Percentiles rank a stretch among this genome's conserved stretches.
phyloP scores from a whole-genome alignment of 441 rosid genomes.

The Pelargonium cotyledonis region DNA sequence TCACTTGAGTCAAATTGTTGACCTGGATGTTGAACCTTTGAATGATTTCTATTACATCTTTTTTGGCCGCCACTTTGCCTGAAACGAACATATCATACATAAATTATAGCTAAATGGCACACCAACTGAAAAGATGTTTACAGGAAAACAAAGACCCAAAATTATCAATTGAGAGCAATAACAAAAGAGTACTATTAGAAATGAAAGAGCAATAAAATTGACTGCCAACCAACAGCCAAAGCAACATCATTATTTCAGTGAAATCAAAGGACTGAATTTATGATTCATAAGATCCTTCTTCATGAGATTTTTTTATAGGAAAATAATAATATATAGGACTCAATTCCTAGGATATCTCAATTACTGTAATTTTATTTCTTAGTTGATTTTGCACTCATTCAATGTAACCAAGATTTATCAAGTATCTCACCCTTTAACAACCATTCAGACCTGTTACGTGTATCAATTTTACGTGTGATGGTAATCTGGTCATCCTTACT shows the following conservation, averaged over 20 bases:
- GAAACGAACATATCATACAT: conserved; percentile 23
- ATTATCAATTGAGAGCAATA: neutral
- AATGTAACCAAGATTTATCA: conserved; percentile 5
- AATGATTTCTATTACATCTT: conserved; percentile 52
- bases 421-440: conserved; percentile 57
- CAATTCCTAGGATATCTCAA: neutral
- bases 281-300: conserved; percentile 6
- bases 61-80: conserved; percentile 63
- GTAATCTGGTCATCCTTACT: conserved; percentile 40
- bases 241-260: neutral
- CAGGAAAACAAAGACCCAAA: neutral
- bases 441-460: conserved; percentile 94
- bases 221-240: conserved; percentile 2
- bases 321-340: neutral
- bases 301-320: conserved; percentile 3
- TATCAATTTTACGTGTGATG: conserved; percentile 69
- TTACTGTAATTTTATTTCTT: neutral
- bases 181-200: neutral
- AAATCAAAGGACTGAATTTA: neutral
- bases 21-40: conserved; percentile 87
- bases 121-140: neutral
- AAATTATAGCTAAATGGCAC: conserved; percentile 1
- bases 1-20: conserved; percentile 90
- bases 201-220: conserved; percentile 2
- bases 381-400: neutral